These are phyloP conservation scores for Aspergillus calidoustus DNA, from an alignment of 2,329 filamentous ascomycete genomes.

Conservation along the genomic window DNA sequence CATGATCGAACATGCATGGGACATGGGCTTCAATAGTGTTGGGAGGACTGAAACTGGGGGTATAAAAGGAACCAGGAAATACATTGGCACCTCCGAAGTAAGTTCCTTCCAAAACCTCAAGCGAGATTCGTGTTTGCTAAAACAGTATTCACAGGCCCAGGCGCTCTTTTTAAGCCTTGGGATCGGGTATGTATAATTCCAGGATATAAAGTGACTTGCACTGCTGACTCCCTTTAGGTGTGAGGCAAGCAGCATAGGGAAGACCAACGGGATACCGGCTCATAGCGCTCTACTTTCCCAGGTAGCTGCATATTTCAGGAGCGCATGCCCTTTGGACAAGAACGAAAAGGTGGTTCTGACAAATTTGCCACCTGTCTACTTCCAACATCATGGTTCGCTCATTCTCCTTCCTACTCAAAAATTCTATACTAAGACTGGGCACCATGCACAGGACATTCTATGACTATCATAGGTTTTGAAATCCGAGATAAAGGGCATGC, in stretches of 20 bases:
- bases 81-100: slow-evolving; percentile 91
- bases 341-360: slow-evolving; percentile 71
- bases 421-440: background rate
- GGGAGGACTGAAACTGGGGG: slow-evolving; percentile 83
- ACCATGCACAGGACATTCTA: slow-evolving; percentile 69
- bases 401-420: background rate
- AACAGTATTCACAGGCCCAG: slow-evolving; percentile 64
- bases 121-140: background rate
- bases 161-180: slow-evolving; percentile 73
- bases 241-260: slow-evolving; percentile 63
- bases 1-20: slow-evolving; percentile 86
- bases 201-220: background rate
- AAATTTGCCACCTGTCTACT: slow-evolving; percentile 79
- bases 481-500: slow-evolving; percentile 64
- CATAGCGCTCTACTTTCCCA: slow-evolving; percentile 65
- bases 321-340: slow-evolving; percentile 53
- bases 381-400: slow-evolving; percentile 74
- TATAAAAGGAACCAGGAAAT: slow-evolving; percentile 86
- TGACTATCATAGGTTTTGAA: slow-evolving; percentile 88
- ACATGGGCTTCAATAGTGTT: slow-evolving; percentile 75
- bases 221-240: slow-evolving; percentile 48
- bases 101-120: background rate
- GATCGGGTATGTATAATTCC: slow-evolving; percentile 60
- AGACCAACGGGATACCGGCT: slow-evolving; percentile 51
- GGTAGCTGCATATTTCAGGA: slow-evolving; percentile 75